These are phyloP conservation scores for Rossbeevera mucosa DNA, from an alignment of 768 basidiomycete species.

Conservation along the genomic window DNA sequence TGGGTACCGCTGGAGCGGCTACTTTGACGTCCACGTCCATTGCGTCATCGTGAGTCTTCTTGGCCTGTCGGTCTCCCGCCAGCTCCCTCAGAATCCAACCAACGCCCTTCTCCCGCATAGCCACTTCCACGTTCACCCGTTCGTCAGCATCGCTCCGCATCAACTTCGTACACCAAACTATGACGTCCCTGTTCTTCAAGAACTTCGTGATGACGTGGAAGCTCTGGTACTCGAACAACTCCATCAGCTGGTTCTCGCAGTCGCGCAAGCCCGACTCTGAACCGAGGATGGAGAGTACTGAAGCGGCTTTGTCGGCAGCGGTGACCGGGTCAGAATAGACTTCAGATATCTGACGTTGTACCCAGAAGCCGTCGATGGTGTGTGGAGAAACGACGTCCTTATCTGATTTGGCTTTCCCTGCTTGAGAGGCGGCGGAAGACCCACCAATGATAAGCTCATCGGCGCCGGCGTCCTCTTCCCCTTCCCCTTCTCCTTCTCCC, in stretches of 20 bases:
- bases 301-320: conserved; percentile 83
- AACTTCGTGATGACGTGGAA: conserved; percentile 88
- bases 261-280: conserved; percentile 87
- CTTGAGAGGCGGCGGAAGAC: conserved; percentile 45
- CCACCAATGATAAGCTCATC: conserved; percentile 81
- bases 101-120: conserved; percentile 95
- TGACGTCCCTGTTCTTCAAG: conserved; percentile 90
- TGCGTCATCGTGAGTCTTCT: conserved; percentile 46
- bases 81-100: conserved; percentile 94
- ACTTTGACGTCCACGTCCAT: conserved; percentile 77
- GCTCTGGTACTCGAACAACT: conserved; percentile 89
- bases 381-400: conserved; percentile 85
- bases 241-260: conserved; percentile 94
- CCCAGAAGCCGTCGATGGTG: conserved; percentile 96
- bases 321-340: conserved; percentile 93
- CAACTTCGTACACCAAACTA: conserved; percentile 98
- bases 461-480: conserved; percentile 45
- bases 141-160: conserved; percentile 87
- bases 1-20: conserved; percentile 49
- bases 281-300: conserved; percentile 78
- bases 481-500: conserved; percentile 40
- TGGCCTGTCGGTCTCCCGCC: conserved; percentile 71
- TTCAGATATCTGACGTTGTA: conserved; percentile 88
- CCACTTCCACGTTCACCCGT: conserved; percentile 90
- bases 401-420: conserved; percentile 52